Base-by-base conservation (phyloP, 169 alveolate species). In the Cryptosporidium felis region DNA sequence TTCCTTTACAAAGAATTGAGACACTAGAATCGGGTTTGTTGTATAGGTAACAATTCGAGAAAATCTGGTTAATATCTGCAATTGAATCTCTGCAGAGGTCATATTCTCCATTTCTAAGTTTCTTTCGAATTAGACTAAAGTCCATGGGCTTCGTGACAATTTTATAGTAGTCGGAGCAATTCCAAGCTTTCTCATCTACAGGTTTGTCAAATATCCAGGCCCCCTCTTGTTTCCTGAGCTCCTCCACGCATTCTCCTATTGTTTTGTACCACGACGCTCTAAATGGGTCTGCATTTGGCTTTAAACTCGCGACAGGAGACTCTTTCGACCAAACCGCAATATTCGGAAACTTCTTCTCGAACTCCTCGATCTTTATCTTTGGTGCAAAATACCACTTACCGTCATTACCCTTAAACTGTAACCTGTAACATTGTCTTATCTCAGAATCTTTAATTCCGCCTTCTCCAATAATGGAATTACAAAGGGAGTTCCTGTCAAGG, bases 151-250 rank as follows among this genome's bases (percentile, higher is more conserved):
- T 91, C 46, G 89, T 92, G 38, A 94, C 90, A 38, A 94, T 93
- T 82, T 94, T 96, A 85, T 94, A 94, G 80, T 94, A 94, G 80
- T 93, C 97, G 3, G 97, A 96, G 58, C 96, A 93, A 63, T 93
- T 93, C 80, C 93, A 95, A 58, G 91, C 93, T 81, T 94, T 94
- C 6, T 95, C 91, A 81, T 94, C 97, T 10, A 94, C 97, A 18
- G 96, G 95, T 66, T 82, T 91, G 66, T 94, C 97, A 56, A 94
- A 94, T 12, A 94, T 94, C 90, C 94, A 94, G 21, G 96, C 97
- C 0, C 97, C 97, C 49, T 93, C 96, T 79, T 93, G 94, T 63
- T 92, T 93, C 44, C 91, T 85, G 81, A 93, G 79, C 44, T 82
- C 88, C n/a, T 89, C 88, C 9, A 93, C 88, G 40, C 92, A 34